These are phyloP conservation scores for Cochlearia excelsa DNA, from an alignment of 345 rosid species.

Conservation along the genomic window DNA sequence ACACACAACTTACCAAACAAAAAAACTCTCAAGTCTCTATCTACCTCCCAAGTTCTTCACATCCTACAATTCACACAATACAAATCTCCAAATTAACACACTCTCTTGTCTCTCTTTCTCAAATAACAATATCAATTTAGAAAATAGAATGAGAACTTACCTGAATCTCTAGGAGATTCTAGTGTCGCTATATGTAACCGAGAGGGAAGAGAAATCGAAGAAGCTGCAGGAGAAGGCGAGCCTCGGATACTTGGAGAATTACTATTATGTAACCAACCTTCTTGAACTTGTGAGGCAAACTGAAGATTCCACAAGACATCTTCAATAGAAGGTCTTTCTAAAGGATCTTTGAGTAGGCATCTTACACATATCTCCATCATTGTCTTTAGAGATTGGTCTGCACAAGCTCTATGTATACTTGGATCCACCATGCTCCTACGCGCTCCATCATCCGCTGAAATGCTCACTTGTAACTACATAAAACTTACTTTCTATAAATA, in stretches of 20 bases:
- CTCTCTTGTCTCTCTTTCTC: not conserved
- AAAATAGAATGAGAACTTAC: conserved; percentile 11
- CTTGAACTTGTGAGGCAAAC: conserved; percentile 83
- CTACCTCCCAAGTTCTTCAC: conserved; percentile 38
- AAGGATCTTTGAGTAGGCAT: conserved; percentile 60
- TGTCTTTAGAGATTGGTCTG: conserved; percentile 78
- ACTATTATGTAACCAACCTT: conserved; percentile 39
- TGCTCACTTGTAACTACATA: conserved; percentile 57
- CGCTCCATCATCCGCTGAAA: conserved; percentile 46
- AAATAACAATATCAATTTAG: not conserved
- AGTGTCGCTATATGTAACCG: conserved; percentile 34
- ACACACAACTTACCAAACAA: conserved; percentile 15
- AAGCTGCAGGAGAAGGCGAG: conserved; percentile 30
- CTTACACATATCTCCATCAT: conserved; percentile 72
- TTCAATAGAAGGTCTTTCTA: conserved; percentile 75
- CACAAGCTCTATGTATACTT: conserved; percentile 49
- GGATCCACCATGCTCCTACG: conserved; percentile 67
- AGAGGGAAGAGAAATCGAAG: conserved; percentile 6
- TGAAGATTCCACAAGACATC: conserved; percentile 96
- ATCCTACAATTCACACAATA: conserved; percentile 29
- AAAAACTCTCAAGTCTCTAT: conserved; percentile 7
- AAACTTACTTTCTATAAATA: not conserved
- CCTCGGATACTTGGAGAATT: conserved; percentile 32
- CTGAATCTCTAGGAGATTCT: conserved; percentile 37
- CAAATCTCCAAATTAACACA: conserved; percentile 7